Evolutionary conservation across 2,329 filamentous ascomycete genomes (phyloP).

Genomic region (Aspergillus sp.): DNA sequence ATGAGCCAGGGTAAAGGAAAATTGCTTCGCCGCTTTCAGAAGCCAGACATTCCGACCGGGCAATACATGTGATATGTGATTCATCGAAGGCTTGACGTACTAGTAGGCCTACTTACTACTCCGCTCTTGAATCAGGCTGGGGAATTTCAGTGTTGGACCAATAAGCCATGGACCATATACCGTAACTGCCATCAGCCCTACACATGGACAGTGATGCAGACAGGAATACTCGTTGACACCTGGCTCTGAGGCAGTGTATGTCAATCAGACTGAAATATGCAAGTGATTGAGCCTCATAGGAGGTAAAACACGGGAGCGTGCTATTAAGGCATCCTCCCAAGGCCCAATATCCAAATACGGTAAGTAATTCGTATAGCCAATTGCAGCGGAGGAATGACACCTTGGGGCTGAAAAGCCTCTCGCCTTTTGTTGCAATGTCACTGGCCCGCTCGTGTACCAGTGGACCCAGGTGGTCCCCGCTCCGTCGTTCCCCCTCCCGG

Average conservation of each 20-base stretch:
- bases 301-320: not conserved
- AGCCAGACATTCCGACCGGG: slow-evolving; percentile 4
- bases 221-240: not conserved
- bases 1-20: not conserved
- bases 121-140: not conserved
- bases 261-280: slow-evolving; percentile 1
- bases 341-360: not conserved
- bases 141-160: not conserved
- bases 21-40: not conserved
- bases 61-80: slow-evolving; percentile 6
- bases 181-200: slow-evolving; percentile 11
- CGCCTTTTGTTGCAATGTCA: not conserved
- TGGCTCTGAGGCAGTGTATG: not conserved
- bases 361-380: slow-evolving; percentile 1
- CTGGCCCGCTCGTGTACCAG: not conserved
- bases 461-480: not conserved
- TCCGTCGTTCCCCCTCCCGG: not conserved
- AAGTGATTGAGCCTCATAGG: slow-evolving; percentile 16
- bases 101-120: not conserved
- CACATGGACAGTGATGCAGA: slow-evolving; percentile 9
- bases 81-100: not conserved
- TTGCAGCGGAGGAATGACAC: not conserved
- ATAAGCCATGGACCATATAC: not conserved
- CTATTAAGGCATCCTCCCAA: not conserved
- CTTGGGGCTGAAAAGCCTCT: slow-evolving; percentile 5